These are phyloP conservation scores for Hibiscus syriacus DNA, from an alignment of 345 rosid species.

Conservation along the genomic window DNA sequence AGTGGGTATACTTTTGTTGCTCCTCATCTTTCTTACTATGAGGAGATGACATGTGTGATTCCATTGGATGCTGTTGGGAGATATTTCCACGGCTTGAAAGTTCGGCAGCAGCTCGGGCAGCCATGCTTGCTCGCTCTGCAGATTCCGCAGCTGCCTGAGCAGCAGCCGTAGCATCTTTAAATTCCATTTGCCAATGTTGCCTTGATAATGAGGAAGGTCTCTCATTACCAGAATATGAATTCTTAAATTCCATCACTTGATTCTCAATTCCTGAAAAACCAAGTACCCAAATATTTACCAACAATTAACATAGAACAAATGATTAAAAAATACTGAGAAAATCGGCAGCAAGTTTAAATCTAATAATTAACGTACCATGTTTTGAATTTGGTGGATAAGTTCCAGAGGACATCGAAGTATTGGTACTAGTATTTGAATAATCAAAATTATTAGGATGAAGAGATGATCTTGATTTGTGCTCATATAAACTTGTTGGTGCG, in stretches of 20 bases:
- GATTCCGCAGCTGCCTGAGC: constrained; percentile 96
- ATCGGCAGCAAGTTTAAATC: background rate
- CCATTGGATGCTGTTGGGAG: constrained; percentile 32
- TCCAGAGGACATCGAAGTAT: constrained; percentile 12
- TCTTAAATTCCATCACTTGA: constrained; percentile 33
- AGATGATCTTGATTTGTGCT: constrained; percentile 28
- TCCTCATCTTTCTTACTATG: constrained; percentile 17
- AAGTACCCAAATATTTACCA: background rate
- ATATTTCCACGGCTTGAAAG: constrained; percentile 61
- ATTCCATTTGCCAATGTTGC: constrained; percentile 59
- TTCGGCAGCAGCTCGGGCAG: constrained; percentile 93
- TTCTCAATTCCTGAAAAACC: constrained; percentile 33
- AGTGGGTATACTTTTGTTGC: constrained; percentile 1
- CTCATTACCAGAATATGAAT: constrained; percentile 29
- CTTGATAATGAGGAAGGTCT: constrained; percentile 20
- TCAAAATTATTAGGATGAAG: constrained; percentile 22
- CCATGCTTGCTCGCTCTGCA: constrained; percentile 93
- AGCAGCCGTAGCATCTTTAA: constrained; percentile 80
- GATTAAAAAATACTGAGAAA: background rate
- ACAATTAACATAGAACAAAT: constrained; percentile 6
- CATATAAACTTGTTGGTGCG: constrained; percentile 18
- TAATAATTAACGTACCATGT: constrained; percentile 31
- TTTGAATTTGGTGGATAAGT: constrained; percentile 23
- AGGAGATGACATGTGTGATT: constrained; percentile 24
- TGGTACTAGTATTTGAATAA: constrained; percentile 17